Evolutionary conservation across 768 basidiomycete genomes (phyloP).

Genomic region (Mycena haematopus): DNA sequence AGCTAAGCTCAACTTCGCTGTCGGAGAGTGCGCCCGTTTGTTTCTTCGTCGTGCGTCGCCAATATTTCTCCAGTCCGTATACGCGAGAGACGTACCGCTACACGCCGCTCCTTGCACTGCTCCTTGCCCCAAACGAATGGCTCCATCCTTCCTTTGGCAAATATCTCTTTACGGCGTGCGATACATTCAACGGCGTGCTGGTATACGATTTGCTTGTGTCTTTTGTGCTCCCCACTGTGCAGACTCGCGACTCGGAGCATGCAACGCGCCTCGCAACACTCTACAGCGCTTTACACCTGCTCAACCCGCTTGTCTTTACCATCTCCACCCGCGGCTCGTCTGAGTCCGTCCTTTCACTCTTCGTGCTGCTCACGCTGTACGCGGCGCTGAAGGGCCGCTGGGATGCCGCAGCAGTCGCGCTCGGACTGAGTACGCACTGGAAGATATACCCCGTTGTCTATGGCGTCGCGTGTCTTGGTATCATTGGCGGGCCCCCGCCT

Average conservation of each 20-base stretch:
- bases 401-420: slow-evolving; percentile 69
- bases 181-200: slow-evolving; percentile 78
- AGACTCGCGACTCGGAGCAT: slow-evolving; percentile 4
- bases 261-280: slow-evolving; percentile 50
- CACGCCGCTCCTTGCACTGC: slow-evolving; percentile 87
- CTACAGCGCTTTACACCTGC: slow-evolving; percentile 76
- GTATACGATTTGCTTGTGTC: slow-evolving; percentile 68
- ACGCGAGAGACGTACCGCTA: slow-evolving; percentile 93
- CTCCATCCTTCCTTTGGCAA: slow-evolving; percentile 91
- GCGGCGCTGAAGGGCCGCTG: slow-evolving; percentile 63
- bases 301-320: slow-evolving; percentile 94
- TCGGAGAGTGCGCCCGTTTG: slow-evolving; percentile 77
- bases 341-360: slow-evolving; percentile 82
- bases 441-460: slow-evolving; percentile 98
- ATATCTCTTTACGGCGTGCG: slow-evolving; percentile 83
- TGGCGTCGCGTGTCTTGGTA: slow-evolving; percentile 75
- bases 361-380: slow-evolving; percentile 77
- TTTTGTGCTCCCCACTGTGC: slow-evolving; percentile 47
- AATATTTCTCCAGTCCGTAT: slow-evolving; percentile 72
- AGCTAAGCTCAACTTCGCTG: slow-evolving; percentile 38
- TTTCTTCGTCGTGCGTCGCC: slow-evolving; percentile 13
- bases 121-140: slow-evolving; percentile 82
- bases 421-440: slow-evolving; percentile 91
- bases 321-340: slow-evolving; percentile 98
- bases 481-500: slow-evolving; percentile 42